Evolutionary conservation across 495 filamentous ascomycete species (phyloP).

Genomic region (Penicillium canescens): DNA sequence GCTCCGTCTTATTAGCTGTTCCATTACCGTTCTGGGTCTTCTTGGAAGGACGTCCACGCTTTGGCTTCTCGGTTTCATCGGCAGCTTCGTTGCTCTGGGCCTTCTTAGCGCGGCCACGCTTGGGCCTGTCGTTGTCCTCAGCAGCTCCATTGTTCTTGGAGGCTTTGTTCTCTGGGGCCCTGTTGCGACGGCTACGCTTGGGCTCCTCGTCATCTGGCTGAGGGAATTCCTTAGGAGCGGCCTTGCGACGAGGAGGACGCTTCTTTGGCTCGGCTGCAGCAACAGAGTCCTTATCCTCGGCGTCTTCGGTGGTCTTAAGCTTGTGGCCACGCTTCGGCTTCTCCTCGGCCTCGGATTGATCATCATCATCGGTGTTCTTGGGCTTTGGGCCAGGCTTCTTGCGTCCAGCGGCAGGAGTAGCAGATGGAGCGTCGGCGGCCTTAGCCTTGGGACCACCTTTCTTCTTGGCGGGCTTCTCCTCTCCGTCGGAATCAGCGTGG

Average conservation of each 20-base stretch:
- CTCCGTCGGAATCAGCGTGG: conserved; percentile 28
- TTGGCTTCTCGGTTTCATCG: not conserved
- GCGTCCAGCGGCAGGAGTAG: no score
- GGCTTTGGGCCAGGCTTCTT: conserved; percentile 1
- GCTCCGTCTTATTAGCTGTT: no score
- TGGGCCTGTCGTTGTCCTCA: conserved; percentile 35
- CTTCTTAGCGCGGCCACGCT: conserved; percentile 16
- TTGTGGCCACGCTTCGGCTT: conserved; percentile 15
- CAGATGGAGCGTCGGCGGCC: conserved; percentile 10
- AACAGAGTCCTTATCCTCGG: not conserved
- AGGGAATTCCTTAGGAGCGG: no score
- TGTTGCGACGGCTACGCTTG: conserved; percentile 19
- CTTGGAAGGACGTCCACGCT: conserved; percentile 19
- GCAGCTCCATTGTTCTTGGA: not conserved
- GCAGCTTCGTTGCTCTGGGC: conserved; percentile 2
- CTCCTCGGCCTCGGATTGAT: not conserved
- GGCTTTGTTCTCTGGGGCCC: conserved; percentile 9
- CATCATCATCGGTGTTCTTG: conserved; percentile 29
- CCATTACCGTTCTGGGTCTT: conserved; percentile 6
- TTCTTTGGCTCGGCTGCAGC: no score
- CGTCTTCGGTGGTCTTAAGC: not conserved
- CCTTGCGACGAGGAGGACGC: no score
- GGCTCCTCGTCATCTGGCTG: conserved; percentile 16
- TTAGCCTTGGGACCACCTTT: conserved; percentile 8
- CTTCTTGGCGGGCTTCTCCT: conserved; percentile 26